Base-by-base conservation (phyloP, 148 eudicot genomes). In the Drosera capensis region DNA sequence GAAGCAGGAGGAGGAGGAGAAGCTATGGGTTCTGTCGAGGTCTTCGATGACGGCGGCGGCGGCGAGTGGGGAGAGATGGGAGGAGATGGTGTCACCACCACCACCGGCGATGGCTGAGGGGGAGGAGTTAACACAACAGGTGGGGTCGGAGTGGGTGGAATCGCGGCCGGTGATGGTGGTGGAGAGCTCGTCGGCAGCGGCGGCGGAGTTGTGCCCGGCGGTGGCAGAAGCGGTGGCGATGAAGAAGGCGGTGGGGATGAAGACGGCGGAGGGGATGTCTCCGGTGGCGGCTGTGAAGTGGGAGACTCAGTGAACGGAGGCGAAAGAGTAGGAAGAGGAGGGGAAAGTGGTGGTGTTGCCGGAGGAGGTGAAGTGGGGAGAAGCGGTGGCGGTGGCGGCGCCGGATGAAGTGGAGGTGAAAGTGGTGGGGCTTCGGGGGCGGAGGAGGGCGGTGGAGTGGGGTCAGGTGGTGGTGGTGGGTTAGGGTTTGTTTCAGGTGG, bases 341-440 rank as follows among this genome's bases (percentile, higher is more conserved):
- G 49, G 17, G 45, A 23, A 23, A 46, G 25, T 65, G 68, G 63
- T 20, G 64, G 59, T 48, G 8, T 9, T 64, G 45, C 14, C 13
- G 63, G 57, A 1, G 51, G 58, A 1, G 51, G 58, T 20, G 36
- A 57, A 15, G 42, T 49, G 8, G 19, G 49, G 4, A 48, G 48
- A 12, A 20, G 62, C 6, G 52, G 57, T 48, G 29, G 47, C 2
- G 23, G 40, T 0, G 17, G 39, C 2, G 48, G 48, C 7, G 29
- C 23, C 7, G 29, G 23, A 1, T 21, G 21, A 6, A 31, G 54
- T 14, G 17, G 36, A 5, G 26, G 52, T 3, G 31, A 54, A 8
- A 43, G 62, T 2, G 38, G 9, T 34, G 38, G 0, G 5, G 38
- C 5, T 34, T n/a, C n/a, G n/a, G n/a, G n/a, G n/a, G n/a, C n/a